Evolutionary conservation across 2,329 filamentous ascomycete genomes (phyloP), one percentile per base, ranked within the genome.

Genomic region (Phoma sp.): DNA sequence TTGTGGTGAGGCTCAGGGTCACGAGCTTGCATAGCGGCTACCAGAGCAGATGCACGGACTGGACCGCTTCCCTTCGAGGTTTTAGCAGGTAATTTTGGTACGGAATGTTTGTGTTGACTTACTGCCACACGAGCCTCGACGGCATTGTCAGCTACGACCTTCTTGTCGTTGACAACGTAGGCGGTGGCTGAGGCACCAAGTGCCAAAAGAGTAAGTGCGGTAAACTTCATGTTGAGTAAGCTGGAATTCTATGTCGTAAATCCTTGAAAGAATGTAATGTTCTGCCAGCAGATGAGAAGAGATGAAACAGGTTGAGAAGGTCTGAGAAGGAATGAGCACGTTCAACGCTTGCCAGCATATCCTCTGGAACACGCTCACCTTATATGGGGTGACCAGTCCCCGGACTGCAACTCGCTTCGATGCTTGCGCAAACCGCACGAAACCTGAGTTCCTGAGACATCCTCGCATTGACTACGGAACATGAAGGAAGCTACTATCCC

Each of bases 301-400:
- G 63, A 67, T 56, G 56, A 60, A 64, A 64, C 53, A 61, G 57
- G 63, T 62, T 62, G 64, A 69, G 65, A 65, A 69, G 61, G 55
- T 59, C 45, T 68, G 67, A 71, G 70, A 66, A 69, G 47, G 60
- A 68, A 69, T 69, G 69, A 72, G 70, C 65, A 70, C 67, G 70
- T 68, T 71, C 58, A 62, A 68, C 60, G 69, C 58, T 60, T 67
- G 62, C 58, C 58, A 50, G 43, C 49, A 56, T 58, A 57, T 55
- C 31, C 50, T 58, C 57, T 61, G 65, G 62, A 62, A 60, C 57
- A 45, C 33, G 37, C 50, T 51, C 51, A 59, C 58, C 51, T 60
- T 69, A 70, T 72, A 72, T 71, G 70, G 58, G 51, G 52, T 55
- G 52, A 51, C 52, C 43, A 32, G 19, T 19, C 32, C 58, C 54